These are phyloP conservation scores for Paradendryphiella salina DNA, from an alignment of 2,329 filamentous ascomycete genomes.

Conservation along the genomic window DNA sequence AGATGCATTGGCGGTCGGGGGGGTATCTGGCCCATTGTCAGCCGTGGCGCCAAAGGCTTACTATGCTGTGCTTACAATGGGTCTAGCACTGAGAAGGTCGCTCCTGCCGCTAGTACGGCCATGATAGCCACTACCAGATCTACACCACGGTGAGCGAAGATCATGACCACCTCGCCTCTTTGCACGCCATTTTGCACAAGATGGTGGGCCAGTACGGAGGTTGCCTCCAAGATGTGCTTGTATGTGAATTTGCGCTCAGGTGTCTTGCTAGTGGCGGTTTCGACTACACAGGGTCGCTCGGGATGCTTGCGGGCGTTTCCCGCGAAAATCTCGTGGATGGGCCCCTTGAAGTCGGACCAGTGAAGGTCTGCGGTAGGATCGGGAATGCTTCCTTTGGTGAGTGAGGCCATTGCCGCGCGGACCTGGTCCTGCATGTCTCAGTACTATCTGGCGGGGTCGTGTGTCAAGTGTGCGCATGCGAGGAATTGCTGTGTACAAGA, in stretches of 20 bases:
- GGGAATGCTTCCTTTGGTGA: slow-evolving; percentile 50
- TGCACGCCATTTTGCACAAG: slow-evolving; percentile 72
- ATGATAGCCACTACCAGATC: slow-evolving; percentile 78
- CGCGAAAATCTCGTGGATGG: slow-evolving; percentile 72
- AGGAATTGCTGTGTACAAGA: not conserved
- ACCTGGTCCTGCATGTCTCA: slow-evolving; percentile 19
- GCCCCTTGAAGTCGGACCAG: slow-evolving; percentile 66
- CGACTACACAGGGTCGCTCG: slow-evolving; percentile 68
- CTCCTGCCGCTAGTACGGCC: slow-evolving; percentile 66
- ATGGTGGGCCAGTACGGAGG: slow-evolving; percentile 79
- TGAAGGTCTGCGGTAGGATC: slow-evolving; percentile 69
- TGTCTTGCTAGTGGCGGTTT: slow-evolving; percentile 59
- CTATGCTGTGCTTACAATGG: slow-evolving; percentile 62
- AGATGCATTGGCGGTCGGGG: slow-evolving; percentile 77
- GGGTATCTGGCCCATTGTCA: slow-evolving; percentile 64
- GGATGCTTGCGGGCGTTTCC: slow-evolving; percentile 69
- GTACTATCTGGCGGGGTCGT: slow-evolving; percentile 19
- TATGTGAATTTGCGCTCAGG: slow-evolving; percentile 76
- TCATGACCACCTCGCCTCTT: slow-evolving; percentile 89
- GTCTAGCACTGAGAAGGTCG: slow-evolving; percentile 69
- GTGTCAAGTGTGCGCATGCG: slow-evolving; percentile 14
- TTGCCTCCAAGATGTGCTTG: slow-evolving; percentile 80
- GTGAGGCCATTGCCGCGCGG: slow-evolving; percentile 36
- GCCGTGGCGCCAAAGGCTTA: not conserved
- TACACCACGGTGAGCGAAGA: slow-evolving; percentile 81